Base-by-base conservation (phyloP, 2,329 filamentous ascomycete species). In the Nemania sp. region DNA sequence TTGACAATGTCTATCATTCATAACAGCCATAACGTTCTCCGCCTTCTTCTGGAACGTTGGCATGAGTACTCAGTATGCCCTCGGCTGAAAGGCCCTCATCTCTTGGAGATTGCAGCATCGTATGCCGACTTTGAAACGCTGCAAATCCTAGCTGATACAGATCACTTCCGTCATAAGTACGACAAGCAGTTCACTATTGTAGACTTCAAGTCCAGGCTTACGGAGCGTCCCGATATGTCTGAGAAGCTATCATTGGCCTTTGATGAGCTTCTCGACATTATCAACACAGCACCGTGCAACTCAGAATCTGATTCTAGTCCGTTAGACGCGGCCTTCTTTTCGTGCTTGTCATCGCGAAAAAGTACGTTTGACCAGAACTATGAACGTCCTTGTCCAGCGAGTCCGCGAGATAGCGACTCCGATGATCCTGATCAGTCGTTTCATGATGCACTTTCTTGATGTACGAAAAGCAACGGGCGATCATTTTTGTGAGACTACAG, bases 151-250 rank as follows among this genome's bases (percentile, higher is more conserved):
- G 36, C 11, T 5, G n/a, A 3, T 12, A 46, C 43, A 14, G 43
- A 36, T 6, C 43, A 46, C n/a, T 61, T 69, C 24, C 62, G 60
- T 2, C 47, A 60, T 11, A 64, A 56, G 26, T 56, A 64, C 33
- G 66, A 70, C 49, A 58, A 59, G 28, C 46, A 55, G 11, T 70
- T 64, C 43, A 58, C 45, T 2, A 30, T 61, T 14, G 61, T 41
- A 39, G 56, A 55, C 31, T 55, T 58, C 31, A 42, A 24, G 23
- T 19, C 42, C 8, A 52, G 23, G 19, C 52, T 58, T 17, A 12
- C 22, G 4, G 19, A 44, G 31, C 52, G 56, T 9, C 43, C 48
- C 6, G 52, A 52, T 14, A 40, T 47, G 7, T 43, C 42, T 14
- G 56, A 55, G 11, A 50, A 58, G 36, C 30, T 55, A 11, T 34